phyloP scores from a whole-genome alignment of 2,329 filamentous ascomycete species.

The Escovopsis sp. region DNA sequence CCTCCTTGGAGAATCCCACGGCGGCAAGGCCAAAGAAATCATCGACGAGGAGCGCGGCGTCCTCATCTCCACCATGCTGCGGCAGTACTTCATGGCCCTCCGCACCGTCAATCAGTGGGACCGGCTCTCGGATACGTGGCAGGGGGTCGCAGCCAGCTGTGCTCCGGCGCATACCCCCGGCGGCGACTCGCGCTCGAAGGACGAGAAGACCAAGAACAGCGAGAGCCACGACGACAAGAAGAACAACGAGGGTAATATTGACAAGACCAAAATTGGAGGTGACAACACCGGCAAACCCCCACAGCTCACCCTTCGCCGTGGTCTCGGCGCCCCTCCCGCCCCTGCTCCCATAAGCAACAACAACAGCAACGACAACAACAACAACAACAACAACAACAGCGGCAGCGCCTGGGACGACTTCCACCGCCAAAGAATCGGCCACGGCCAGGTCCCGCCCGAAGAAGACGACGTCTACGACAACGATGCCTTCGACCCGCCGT shows the following conservation, averaged over 20 bases:
- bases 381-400: conserved; percentile 5
- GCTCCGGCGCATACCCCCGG: conserved; percentile 14
- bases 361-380: conserved; percentile 6
- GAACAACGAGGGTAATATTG: conserved; percentile 8
- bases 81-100: conserved; percentile 82
- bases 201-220: conserved; percentile 7
- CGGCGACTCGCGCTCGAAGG: conserved; percentile 19
- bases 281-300: no score
- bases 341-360: conserved; percentile 8
- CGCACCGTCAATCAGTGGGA: conserved; percentile 71
- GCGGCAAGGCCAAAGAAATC: conserved; percentile 61
- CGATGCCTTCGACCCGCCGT: conserved; percentile 24
- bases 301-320: no score
- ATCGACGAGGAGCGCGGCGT: conserved; percentile 79
- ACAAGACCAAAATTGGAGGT: no score
- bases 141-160: conserved; percentile 40
- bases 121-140: conserved; percentile 56
- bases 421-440: conserved; percentile 19
- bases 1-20: conserved; percentile 60
- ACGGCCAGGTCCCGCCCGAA: conserved; percentile 17
- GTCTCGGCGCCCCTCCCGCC: no score
- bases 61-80: conserved; percentile 69
- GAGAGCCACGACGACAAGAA: conserved; percentile 3
- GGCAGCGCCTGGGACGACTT: conserved; percentile 21
- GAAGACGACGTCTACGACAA: conserved; percentile 22